These are phyloP conservation scores for Acanthochlamys bracteata DNA, from an alignment of 106 monocot species.

Conservation along the genomic window DNA sequence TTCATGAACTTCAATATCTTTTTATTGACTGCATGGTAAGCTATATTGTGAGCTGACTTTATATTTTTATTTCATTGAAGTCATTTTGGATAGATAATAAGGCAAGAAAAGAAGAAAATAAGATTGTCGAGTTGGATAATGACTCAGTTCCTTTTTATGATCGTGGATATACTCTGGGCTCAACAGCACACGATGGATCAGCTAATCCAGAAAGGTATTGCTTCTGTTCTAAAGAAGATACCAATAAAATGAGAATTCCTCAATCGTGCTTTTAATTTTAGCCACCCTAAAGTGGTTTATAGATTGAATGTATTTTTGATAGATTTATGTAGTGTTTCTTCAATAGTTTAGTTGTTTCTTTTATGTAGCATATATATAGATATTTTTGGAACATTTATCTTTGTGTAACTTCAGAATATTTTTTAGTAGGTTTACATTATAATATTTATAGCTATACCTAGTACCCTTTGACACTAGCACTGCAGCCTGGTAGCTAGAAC, in stretches of 20 bases:
- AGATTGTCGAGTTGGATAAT: constrained; percentile 18
- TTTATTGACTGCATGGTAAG: neutral
- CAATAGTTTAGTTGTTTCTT: no score
- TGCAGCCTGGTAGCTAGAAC: no score
- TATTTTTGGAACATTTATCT: no score
- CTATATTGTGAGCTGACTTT: neutral
- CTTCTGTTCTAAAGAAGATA: neutral
- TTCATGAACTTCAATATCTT: neutral
- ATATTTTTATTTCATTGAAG: constrained; percentile 20
- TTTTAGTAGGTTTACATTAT: no score
- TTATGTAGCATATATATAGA: no score
- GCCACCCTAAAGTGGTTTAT: no score
- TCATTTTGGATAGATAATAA: constrained; percentile 84
- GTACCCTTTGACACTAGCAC: no score
- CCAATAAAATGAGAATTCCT: neutral
- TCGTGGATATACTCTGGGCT: constrained; percentile 60
- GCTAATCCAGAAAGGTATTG: constrained; percentile 47
- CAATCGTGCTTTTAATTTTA: no score
- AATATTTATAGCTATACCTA: no score
- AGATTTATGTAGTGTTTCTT: no score
- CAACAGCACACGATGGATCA: constrained; percentile 49
- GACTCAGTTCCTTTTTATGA: constrained; percentile 76
- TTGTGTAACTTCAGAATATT: no score
- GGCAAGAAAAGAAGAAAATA: constrained; percentile 38
- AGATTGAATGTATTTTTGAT: no score